Evolutionary conservation across 1,284 basidiomycete genomes (phyloP).

Genomic region (Pholiota adiposa): DNA sequence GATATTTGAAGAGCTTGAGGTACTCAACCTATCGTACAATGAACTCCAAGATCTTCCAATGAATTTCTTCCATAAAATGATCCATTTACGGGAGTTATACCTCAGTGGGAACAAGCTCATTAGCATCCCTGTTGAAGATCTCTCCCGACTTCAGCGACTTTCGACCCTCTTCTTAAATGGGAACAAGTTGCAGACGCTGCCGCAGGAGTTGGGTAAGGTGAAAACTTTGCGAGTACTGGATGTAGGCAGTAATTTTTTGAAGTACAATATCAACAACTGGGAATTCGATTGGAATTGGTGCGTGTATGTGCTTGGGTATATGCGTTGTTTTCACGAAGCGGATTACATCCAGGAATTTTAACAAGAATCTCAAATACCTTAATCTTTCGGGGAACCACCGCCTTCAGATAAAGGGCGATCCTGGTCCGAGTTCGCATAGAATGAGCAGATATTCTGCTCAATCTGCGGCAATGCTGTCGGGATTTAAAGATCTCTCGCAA

Average conservation of each 20-base stretch:
- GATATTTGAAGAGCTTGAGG: constrained; percentile 75
- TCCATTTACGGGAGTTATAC: constrained; percentile 84
- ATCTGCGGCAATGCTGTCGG: constrained; percentile 57
- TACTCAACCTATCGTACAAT: constrained; percentile 96
- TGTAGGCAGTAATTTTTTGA: constrained; percentile 93
- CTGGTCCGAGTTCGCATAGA: constrained; percentile 4
- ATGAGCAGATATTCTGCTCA: constrained; percentile 34
- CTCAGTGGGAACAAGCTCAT: constrained; percentile 94
- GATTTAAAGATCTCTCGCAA: constrained; percentile 85
- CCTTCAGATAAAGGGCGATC: constrained; percentile 46
- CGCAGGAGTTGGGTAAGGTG: constrained; percentile 88
- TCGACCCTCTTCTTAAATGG: constrained; percentile 89
- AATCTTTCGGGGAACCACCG: constrained; percentile 56
- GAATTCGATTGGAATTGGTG: constrained; percentile 99
- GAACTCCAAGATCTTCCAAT: constrained; percentile 90
- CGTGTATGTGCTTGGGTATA: constrained; percentile 27
- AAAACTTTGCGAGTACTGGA: constrained; percentile 85
- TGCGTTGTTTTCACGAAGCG: background rate
- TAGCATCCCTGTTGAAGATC: constrained; percentile 87
- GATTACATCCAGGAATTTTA: constrained; percentile 82
- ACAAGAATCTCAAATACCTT: constrained; percentile 89
- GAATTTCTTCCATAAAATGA: constrained; percentile 75
- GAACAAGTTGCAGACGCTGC: constrained; percentile 92
- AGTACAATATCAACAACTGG: constrained; percentile 99
- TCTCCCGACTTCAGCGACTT: constrained; percentile 71